Evolutionary conservation across 2,329 filamentous ascomycete species (phyloP).

Genomic region (Beauveria caledonica): DNA sequence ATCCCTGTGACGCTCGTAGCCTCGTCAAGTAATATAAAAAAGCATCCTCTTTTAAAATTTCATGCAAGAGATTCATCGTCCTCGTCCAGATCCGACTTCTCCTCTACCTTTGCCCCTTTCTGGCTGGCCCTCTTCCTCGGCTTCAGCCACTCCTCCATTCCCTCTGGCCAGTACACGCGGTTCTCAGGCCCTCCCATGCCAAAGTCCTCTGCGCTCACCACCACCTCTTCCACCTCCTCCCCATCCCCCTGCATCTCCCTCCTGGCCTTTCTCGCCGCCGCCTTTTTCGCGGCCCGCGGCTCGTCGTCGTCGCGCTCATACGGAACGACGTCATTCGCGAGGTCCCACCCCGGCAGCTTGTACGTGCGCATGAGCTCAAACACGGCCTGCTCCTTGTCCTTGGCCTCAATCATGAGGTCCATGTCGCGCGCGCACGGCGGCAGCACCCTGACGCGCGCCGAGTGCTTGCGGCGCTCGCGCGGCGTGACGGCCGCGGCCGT

Average conservation of each 20-base stretch:
- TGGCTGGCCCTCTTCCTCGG: too few relatives aligned
- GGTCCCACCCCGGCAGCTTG: slow-evolving; percentile 71
- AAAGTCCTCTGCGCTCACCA: slow-evolving; percentile 58
- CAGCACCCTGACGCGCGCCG: slow-evolving; percentile 65
- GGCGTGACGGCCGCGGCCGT: slow-evolving; percentile 56
- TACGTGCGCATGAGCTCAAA: slow-evolving; percentile 89
- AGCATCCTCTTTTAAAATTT: too few relatives aligned
- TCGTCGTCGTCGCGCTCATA: slow-evolving; percentile 68
- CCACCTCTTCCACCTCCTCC: slow-evolving; percentile 29
- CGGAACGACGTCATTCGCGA: slow-evolving; percentile 69
- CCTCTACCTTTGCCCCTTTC: too few relatives aligned
- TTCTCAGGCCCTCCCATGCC: slow-evolving; percentile 79
- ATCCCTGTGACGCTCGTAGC: too few relatives aligned
- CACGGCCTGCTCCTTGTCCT: slow-evolving; percentile 94
- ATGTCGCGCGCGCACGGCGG: slow-evolving; percentile 76
- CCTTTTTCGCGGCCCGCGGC: slow-evolving; percentile 31
- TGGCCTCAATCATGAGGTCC: slow-evolving; percentile 99
- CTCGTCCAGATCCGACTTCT: too few relatives aligned
- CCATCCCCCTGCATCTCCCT: slow-evolving; percentile 28
- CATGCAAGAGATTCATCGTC: too few relatives aligned
- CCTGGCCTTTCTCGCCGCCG: slow-evolving; percentile 30
- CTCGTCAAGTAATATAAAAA: too few relatives aligned
- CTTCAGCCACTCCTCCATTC: slow-evolving; percentile 79
- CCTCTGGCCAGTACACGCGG: slow-evolving; percentile 83
- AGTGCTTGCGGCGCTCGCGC: slow-evolving; percentile 76